Evolutionary conservation across 2,329 filamentous ascomycete species (phyloP).

Genomic region (Ophiostoma montium): DNA sequence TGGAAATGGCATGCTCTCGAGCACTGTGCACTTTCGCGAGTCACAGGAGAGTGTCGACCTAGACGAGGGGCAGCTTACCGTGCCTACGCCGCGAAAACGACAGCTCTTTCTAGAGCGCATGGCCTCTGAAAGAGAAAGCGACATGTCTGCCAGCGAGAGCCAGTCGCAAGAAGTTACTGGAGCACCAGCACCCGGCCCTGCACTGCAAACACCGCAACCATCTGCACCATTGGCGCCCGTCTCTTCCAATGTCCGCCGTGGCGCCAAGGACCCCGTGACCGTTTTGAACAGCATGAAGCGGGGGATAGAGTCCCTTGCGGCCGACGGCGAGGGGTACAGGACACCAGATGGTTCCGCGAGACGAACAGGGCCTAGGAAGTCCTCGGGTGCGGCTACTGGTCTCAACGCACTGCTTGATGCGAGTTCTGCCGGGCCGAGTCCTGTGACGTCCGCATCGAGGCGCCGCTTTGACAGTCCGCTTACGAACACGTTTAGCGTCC

Average conservation of each 20-base stretch:
- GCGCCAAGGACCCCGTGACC: background rate
- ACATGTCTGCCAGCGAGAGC: background rate
- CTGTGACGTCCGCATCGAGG: background rate
- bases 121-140: background rate
- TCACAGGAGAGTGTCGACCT: constrained; percentile 48
- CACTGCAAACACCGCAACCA: background rate
- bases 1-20: background rate
- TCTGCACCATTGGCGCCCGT: constrained; percentile 2
- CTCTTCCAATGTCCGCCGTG: constrained; percentile 7
- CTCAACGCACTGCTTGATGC: constrained; percentile 10
- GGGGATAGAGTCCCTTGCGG: constrained; percentile 5
- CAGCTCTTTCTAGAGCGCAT: constrained; percentile 6
- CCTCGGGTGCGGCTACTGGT: background rate
- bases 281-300: constrained; percentile 5
- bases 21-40: background rate
- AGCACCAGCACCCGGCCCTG: background rate
- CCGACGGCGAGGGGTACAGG: constrained; percentile 2
- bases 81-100: constrained; percentile 30
- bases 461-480: constrained; percentile 1
- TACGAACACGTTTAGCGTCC: constrained; percentile 7
- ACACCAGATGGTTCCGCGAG: background rate
- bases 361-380: background rate
- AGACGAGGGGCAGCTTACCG: constrained; percentile 30
- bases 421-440: constrained; percentile 9
- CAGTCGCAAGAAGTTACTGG: too few species aligned